Evolutionary conservation across 2,329 filamentous ascomycete genomes (phyloP).

Genomic region (Pseudogymnoascus sp.): DNA sequence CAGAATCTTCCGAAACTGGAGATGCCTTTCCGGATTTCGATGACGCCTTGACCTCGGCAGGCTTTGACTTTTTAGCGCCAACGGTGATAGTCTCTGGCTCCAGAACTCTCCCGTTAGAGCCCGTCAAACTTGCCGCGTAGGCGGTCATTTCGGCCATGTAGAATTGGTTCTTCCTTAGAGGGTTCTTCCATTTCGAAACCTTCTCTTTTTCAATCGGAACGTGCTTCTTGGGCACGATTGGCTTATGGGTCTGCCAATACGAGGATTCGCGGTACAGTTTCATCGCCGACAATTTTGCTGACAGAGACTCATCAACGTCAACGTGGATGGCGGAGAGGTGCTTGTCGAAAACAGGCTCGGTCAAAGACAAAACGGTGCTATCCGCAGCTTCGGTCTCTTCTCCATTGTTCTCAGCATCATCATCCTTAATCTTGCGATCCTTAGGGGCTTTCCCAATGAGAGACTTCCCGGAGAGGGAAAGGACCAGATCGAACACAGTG

Average conservation of each 20-base stretch:
- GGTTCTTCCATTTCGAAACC: slow-evolving; percentile 29
- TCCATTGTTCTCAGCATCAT: slow-evolving; percentile 14
- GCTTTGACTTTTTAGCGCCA: slow-evolving; percentile 23
- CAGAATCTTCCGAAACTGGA: slow-evolving; percentile 10
- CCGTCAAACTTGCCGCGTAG: slow-evolving; percentile 64
- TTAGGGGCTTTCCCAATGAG: slow-evolving; percentile 12
- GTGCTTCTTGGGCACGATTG: slow-evolving; percentile 36
- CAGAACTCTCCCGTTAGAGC: slow-evolving; percentile 51
- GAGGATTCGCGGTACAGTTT: slow-evolving; percentile 40
- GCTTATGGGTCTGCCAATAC: slow-evolving; percentile 55
- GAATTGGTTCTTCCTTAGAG: slow-evolving; percentile 41
- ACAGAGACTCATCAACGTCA: slow-evolving; percentile 24
- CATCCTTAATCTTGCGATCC: slow-evolving; percentile 19
- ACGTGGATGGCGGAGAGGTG: slow-evolving; percentile 38
- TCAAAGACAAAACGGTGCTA: slow-evolving; percentile 37
- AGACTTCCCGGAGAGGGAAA: slow-evolving; percentile 13
- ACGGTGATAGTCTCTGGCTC: slow-evolving; percentile 57
- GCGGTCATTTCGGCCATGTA: slow-evolving; percentile 59
- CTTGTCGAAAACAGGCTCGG: slow-evolving; percentile 37
- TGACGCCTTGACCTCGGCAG: slow-evolving; percentile 20
- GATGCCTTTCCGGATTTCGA: slow-evolving; percentile 21
- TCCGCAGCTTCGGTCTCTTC: slow-evolving; percentile 14
- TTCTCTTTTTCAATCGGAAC: slow-evolving; percentile 34
- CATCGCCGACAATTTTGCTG: slow-evolving; percentile 18
- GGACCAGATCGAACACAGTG: neutral